Base-by-base conservation (phyloP, 2,329 filamentous ascomycete genomes). In the Trichoderma semiorbis region DNA sequence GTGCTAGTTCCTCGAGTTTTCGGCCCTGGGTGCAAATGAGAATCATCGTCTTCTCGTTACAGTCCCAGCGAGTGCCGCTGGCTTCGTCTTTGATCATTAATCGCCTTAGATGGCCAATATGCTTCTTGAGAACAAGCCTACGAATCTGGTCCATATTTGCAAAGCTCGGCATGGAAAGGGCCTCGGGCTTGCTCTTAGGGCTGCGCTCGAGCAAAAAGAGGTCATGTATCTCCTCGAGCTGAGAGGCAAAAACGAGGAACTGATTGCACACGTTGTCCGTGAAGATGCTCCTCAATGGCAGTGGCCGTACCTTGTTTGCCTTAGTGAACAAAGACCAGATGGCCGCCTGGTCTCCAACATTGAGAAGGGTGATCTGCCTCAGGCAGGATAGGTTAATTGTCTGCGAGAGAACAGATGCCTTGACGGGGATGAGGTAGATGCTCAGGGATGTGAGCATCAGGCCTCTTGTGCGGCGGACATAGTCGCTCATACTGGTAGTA, bases 21-120 rank as follows among this genome's bases (percentile, higher is more conserved):
- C 78, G 81, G 1, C 86, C 89, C 28, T 81, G 82, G 6, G 78
- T 82, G 75, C 87, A 88, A 5, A 90, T 81, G n/a, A 89, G 78
- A 69, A 85, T 79, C 70, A 87, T 84, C 0, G 86, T 84, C 77
- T 86, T 88, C 58, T 85, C 82, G 70, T 90, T 85, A 5, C 85
- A 75, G 76, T 90, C 88, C 90, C 90, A 92, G 7, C 81, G 79
- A 7, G 80, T 77, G 58, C 84, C 83, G 34, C 77, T 78, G 2
- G 79, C 78, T 64, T 89, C 84, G 74, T 91, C 89, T 76, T 88
- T 87, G 74, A 92, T 86, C 83, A 90, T 87, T 21, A 92, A 78
- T 12, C 86, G 82, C 76, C 83, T 85, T 21, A 92, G 79, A 1
- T 82, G 85, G 12, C 76, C 75, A 70, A 88, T 82, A 76, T 92